A percentile compares a stretch with the other conserved stretches of the same genome.
Evolutionary conservation across 805 yeast genomes (phyloP).

Genomic region (Kluyveromyces siamensis): DNA sequence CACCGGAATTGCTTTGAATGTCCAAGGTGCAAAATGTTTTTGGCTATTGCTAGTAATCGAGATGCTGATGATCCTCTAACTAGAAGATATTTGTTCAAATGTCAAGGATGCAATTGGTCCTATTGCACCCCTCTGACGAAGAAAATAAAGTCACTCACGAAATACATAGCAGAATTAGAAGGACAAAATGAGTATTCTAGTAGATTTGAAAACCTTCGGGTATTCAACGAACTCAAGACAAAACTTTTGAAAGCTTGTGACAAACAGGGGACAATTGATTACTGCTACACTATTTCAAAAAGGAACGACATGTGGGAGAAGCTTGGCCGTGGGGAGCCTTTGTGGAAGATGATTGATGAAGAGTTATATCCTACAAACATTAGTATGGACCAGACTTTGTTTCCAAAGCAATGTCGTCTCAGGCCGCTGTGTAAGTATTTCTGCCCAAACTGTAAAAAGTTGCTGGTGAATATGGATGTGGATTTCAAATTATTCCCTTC

Average conservation of each 20-base stretch:
- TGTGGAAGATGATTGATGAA: constrained; percentile 1
- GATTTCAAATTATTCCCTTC: not conserved
- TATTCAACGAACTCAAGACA: constrained; percentile 1
- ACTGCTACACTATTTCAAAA: not conserved
- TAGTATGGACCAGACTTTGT: no score
- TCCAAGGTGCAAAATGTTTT: constrained; percentile 4
- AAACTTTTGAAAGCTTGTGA: not conserved
- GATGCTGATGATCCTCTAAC: not conserved
- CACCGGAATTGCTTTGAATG: constrained; percentile 7
- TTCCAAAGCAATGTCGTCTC: not conserved
- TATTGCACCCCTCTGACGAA: constrained; percentile 2
- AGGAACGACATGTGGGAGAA: not conserved
- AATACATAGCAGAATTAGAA: constrained; percentile 2
- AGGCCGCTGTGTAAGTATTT: not conserved
- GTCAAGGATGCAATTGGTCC: constrained; percentile 6
- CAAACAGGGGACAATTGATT: not conserved
- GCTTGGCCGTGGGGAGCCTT: not conserved
- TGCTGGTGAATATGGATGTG: not conserved
- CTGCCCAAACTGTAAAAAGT: constrained; percentile 1
- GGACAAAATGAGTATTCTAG: not conserved
- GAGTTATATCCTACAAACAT: not conserved
- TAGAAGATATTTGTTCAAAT: constrained; percentile 2
- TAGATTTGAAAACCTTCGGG: constrained; percentile 1
- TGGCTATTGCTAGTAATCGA: not conserved
- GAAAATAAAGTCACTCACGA: constrained; percentile 1